Evolutionary conservation across 1,139 yeast species (phyloP), one percentile per base, ranked within the genome.

Genomic region (Candida sp.): DNA sequence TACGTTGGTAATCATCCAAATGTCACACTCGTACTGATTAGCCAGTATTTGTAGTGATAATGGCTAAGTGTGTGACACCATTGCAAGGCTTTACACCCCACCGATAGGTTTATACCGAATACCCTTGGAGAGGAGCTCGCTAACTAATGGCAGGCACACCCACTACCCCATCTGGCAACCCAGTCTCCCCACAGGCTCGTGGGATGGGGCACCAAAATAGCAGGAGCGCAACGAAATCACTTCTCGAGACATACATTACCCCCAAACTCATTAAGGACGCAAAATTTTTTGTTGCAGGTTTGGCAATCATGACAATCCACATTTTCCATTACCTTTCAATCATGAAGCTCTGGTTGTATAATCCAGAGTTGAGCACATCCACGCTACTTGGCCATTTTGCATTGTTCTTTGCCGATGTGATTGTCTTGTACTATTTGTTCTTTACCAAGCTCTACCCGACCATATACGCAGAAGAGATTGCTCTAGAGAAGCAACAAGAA

Each of bases 261-360:
- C 61, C 66, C 7, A 62, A 63, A 47, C 46, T 57, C 25, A 40
- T 60, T 42, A 62, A 62, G 50, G 72, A 68, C 52, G 47, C 59
- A 44, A 61, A 60, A 52, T 63, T 66, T 48, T 55, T 57, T 38
- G 45, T 49, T 4, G 54, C 56, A 8, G 56, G 64, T 11, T 63
- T 68, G 46, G 43, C 42, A 4, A 35, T 47, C 5, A 51, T 54
- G 55, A 51, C 49, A n/a, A 17, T 65, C 22, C 56, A 66, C 7
- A 53, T 71, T 27, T 60, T 64, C 48, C 73, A 71, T 56, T 73
- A 72, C 51, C 69, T 71, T 2, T 72, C 64, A 60, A 65, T 72
- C 37, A 69, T 72, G 69, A 67, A 63, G 49, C 66, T 63, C 50
- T 58, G 68, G 60, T 49, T 70, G 26, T 46, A 58, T 34, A 52